phyloP scores from a whole-genome alignment of 2,329 filamentous ascomycete species.

The Aureobasidium sp. region DNA sequence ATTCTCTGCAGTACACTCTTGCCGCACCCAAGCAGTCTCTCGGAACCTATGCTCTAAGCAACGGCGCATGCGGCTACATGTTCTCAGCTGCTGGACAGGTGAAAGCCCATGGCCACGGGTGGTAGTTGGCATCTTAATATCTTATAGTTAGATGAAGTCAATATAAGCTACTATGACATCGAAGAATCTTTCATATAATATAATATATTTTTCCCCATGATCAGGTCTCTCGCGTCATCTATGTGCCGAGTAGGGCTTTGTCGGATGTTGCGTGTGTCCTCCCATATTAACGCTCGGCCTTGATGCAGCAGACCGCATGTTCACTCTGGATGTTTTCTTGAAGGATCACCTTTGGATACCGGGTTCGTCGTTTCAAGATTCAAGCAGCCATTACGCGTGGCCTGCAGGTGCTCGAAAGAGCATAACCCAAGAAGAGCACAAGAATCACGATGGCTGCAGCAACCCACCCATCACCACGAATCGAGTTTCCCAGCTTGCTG shows the following conservation, averaged over 20 bases:
- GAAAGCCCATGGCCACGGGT: neutral
- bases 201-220: neutral
- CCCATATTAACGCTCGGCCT: neutral
- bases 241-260: neutral
- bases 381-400: neutral
- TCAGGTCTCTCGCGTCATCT: neutral
- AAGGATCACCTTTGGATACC: too few species aligned
- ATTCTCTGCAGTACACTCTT: slow-evolving; percentile 1
- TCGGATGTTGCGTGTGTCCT: neutral
- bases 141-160: neutral
- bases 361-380: neutral
- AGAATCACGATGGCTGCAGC: neutral
- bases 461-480: neutral
- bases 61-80: slow-evolving; percentile 6
- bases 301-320: neutral
- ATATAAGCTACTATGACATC: neutral
- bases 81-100: neutral
- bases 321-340: neutral
- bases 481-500: neutral
- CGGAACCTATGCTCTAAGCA: neutral
- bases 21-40: neutral
- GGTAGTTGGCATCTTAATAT: neutral
- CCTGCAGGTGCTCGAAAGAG: too few species aligned
- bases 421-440: neutral
- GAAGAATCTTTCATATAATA: neutral